Conservation (phyloP, 2,329 filamentous ascomycete species). For the Stagonosporopsis cucurbitacearum region DNA sequence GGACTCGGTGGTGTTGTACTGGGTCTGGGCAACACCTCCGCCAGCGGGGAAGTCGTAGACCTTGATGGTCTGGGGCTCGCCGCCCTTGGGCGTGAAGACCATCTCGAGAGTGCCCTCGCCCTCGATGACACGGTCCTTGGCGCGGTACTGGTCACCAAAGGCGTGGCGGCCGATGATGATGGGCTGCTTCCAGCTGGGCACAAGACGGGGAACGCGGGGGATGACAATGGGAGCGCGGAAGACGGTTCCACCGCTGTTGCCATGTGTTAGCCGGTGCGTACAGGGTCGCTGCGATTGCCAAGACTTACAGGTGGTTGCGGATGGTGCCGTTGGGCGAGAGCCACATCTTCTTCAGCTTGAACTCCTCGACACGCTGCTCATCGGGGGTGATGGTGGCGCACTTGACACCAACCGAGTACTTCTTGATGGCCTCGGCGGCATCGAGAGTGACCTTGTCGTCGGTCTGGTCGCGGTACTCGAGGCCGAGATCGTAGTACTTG, state of each 20-base stretch:
- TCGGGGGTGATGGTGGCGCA: slow-evolving; percentile 99
- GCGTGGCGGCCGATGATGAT: slow-evolving; percentile 99
- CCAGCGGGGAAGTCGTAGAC: slow-evolving; percentile 88
- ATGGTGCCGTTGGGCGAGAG: slow-evolving; percentile 94
- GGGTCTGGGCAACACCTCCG: slow-evolving; percentile 88
- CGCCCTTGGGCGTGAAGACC: slow-evolving; percentile 86
- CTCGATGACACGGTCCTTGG: slow-evolving; percentile 85
- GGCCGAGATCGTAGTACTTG: slow-evolving; percentile 95
- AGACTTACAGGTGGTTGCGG: slow-evolving; percentile 64
- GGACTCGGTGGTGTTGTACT: slow-evolving; percentile 98
- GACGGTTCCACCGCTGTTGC: slow-evolving; percentile 79
- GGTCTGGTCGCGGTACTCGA: slow-evolving; percentile 94
- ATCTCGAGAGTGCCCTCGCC: slow-evolving; percentile 89
- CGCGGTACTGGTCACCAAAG: slow-evolving; percentile 98
- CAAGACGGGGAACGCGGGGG: slow-evolving; percentile 86
- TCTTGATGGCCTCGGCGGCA: slow-evolving; percentile 96
- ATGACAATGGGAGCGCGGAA: slow-evolving; percentile 99
- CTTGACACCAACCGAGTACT: slow-evolving; percentile 98
- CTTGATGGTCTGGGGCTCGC: slow-evolving; percentile 82
- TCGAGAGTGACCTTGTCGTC: slow-evolving; percentile 95
- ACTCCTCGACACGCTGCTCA: slow-evolving; percentile 95
- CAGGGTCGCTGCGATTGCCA: background rate
- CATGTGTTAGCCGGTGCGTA: slow-evolving; percentile 26
- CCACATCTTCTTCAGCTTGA: slow-evolving; percentile 99
- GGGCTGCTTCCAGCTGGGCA: slow-evolving; percentile 97